Evolutionary conservation across 495 filamentous ascomycete species (phyloP).

Genomic region (Aspergillus nanangensis): DNA sequence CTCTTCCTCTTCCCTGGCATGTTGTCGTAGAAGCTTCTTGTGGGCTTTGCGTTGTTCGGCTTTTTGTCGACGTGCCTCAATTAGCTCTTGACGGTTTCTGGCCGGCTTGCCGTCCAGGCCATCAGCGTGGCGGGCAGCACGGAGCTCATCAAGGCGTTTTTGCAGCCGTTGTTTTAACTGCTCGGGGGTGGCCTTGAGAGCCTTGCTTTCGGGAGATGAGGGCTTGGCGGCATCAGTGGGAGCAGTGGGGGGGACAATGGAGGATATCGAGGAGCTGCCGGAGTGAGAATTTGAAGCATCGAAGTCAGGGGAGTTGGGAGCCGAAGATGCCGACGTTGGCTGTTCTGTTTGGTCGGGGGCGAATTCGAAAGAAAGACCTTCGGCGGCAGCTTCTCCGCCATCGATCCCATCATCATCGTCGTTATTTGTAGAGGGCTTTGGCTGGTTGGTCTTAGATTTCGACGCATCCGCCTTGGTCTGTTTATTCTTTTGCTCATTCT

Average conservation of each 20-base stretch:
- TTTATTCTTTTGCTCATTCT: conserved; percentile 35
- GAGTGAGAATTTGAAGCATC: conserved; percentile 57
- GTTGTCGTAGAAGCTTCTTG: conserved; percentile 74
- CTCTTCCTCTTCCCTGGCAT: conserved; percentile 73
- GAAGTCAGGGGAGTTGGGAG: conserved; percentile 59
- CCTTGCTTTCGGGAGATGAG: conserved; percentile 32
- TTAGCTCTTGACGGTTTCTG: conserved; percentile 78
- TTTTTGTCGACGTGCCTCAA: conserved; percentile 83
- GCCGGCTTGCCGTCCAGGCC: conserved; percentile 73
- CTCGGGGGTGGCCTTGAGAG: conserved; percentile 55
- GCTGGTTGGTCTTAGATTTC: conserved; percentile 8
- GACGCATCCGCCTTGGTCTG: conserved; percentile 13
- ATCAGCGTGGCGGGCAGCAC: conserved; percentile 77
- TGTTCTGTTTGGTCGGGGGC: conserved; percentile 36
- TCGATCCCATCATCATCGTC: conserved; percentile 30
- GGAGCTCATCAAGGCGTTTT: conserved; percentile 75
- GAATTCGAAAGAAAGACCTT: conserved; percentile 39
- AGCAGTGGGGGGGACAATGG: conserved; percentile 53
- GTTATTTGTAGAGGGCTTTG: conserved; percentile 28
- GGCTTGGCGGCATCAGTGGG: conserved; percentile 25
- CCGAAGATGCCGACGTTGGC: conserved; percentile 45
- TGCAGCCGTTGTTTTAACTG: conserved; percentile 70
- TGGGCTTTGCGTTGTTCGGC: conserved; percentile 78
- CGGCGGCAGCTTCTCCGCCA: conserved; percentile 31
- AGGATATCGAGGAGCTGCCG: conserved; percentile 68